Evolutionary conservation across 495 filamentous ascomycete species (phyloP).

Genomic region (Penicillium soppii): DNA sequence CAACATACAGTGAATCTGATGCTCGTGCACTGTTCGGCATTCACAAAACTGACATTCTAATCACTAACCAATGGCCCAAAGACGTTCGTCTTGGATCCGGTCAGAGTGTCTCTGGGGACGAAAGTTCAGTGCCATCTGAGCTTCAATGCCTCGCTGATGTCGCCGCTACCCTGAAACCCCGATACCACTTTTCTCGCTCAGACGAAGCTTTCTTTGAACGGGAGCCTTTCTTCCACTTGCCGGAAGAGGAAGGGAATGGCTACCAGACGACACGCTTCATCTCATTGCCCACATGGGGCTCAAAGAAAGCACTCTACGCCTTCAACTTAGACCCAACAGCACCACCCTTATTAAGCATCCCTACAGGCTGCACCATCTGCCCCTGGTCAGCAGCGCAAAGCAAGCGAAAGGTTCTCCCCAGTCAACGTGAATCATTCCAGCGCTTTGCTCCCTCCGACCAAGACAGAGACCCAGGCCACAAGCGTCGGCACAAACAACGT

Average conservation of each 20-base stretch:
- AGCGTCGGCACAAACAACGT: conserved; percentile 51
- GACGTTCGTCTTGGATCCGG: conserved; percentile 63
- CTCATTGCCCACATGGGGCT: conserved; percentile 71
- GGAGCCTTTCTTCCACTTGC: conserved; percentile 83
- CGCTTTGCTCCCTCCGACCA: conserved; percentile 55
- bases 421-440: conserved; percentile 52
- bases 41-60: conserved; percentile 75
- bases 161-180: conserved; percentile 70
- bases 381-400: conserved; percentile 56
- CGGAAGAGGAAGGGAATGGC: conserved; percentile 49
- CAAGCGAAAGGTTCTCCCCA: conserved; percentile 60
- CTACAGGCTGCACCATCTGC: conserved; percentile 66
- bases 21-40: conserved; percentile 70
- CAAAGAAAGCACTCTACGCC: conserved; percentile 84
- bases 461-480: conserved; percentile 16
- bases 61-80: conserved; percentile 84
- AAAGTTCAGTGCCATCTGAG: conserved; percentile 36
- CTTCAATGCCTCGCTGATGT: conserved; percentile 68
- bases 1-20: conserved; percentile 68
- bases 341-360: conserved; percentile 55
- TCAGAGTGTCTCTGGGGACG: conserved; percentile 45
- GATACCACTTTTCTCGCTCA: conserved; percentile 82
- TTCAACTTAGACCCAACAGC: conserved; percentile 72
- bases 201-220: conserved; percentile 76
- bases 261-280: conserved; percentile 80